Percentiles rank a stretch among this genome's conserved stretches.
These are phyloP conservation scores for Acacia acuminata DNA, from an alignment of 306 rosid genomes.

Conservation along the genomic window DNA sequence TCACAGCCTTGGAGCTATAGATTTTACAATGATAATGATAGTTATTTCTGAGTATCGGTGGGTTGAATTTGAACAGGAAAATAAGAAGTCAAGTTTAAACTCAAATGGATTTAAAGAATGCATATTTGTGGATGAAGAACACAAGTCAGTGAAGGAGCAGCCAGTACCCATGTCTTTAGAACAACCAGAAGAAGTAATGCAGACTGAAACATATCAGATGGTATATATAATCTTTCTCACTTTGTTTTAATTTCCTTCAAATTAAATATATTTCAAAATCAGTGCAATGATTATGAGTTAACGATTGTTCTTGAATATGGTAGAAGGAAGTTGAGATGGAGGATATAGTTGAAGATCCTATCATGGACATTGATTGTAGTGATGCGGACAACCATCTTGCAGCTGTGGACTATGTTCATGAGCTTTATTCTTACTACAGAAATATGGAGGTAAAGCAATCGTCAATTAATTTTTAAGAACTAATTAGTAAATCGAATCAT, in stretches of 20 bases:
- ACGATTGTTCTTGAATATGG: conserved; percentile 10
- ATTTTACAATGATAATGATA: not conserved
- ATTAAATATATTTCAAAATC: conserved; percentile 1
- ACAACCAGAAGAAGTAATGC: conserved; percentile 40
- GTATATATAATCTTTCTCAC: conserved; percentile 35
- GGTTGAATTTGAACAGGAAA: conserved; percentile 39
- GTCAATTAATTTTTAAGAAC: not conserved
- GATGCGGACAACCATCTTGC: conserved; percentile 77
- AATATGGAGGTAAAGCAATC: conserved; percentile 65
- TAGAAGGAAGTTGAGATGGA: conserved; percentile 94
- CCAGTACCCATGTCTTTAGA: conserved; percentile 89
- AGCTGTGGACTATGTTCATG: conserved; percentile 80
- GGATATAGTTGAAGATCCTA: conserved; percentile 70
- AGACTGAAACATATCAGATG: conserved; percentile 58
- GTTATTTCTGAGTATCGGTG: conserved; percentile 17
- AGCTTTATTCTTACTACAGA: conserved; percentile 68
- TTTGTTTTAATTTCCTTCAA: not conserved
- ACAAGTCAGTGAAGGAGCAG: conserved; percentile 52
- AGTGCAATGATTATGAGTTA: not conserved
- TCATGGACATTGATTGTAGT: conserved; percentile 65
- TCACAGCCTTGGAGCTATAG: too few species aligned
- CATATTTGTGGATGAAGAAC: conserved; percentile 75
- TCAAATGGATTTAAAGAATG: conserved; percentile 60
- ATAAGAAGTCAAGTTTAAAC: conserved; percentile 45
- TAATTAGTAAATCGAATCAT: not conserved